Evolutionary conservation across 345 rosid genomes (phyloP).

Genomic region (Orychophragmus violaceus): DNA sequence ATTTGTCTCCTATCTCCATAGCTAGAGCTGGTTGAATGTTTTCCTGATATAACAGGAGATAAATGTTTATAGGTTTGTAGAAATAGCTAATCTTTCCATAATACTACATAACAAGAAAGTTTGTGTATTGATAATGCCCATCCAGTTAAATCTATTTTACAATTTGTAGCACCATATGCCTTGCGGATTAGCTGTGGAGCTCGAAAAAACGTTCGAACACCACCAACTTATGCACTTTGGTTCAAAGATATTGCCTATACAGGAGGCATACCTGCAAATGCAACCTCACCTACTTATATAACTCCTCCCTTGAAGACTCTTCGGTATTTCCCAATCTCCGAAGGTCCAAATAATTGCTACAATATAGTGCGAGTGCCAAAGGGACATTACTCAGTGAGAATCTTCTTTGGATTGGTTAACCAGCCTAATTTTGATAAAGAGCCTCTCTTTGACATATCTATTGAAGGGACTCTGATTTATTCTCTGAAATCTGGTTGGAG

Average conservation of each 20-base stretch:
- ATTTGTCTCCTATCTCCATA: neutral
- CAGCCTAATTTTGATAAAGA: constrained; percentile 50
- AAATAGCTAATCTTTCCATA: neutral
- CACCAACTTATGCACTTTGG: constrained; percentile 83
- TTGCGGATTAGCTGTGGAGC: constrained; percentile 95
- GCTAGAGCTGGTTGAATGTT: neutral
- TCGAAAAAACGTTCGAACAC: constrained; percentile 45
- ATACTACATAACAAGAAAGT: neutral
- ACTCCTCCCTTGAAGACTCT: constrained; percentile 74
- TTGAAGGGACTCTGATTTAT: constrained; percentile 77
- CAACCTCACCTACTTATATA: constrained; percentile 44
- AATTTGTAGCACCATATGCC: constrained; percentile 67
- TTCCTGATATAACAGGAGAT: too few relatives aligned
- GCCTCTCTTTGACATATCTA: constrained; percentile 84
- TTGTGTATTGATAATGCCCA: neutral
- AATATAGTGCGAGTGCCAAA: constrained; percentile 56
- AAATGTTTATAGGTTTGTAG: neutral
- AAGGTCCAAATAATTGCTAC: constrained; percentile 91
- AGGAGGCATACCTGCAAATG: constrained; percentile 77
- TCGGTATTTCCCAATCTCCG: constrained; percentile 83
- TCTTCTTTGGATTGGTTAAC: constrained; percentile 58
- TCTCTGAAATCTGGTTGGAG: constrained; percentile 92
- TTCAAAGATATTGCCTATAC: constrained; percentile 87
- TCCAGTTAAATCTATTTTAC: neutral
- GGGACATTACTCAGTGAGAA: constrained; percentile 78